Conservation (phyloP, 2,329 filamentous ascomycete genomes). For the Alternaria ventricosa region DNA sequence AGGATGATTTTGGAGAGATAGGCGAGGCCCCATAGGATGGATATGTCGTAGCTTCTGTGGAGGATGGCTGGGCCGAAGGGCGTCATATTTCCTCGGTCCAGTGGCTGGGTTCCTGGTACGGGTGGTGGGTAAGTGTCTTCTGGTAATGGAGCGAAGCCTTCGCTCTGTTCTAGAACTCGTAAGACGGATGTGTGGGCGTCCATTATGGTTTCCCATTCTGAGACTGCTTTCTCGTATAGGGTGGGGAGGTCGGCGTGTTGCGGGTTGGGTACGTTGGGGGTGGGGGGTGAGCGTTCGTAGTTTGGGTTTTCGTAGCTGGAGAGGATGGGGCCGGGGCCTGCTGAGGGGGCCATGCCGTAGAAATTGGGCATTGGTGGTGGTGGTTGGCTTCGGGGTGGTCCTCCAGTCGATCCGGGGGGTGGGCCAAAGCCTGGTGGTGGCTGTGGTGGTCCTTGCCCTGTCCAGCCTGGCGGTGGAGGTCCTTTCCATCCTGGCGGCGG, state of each 20-base stretch:
- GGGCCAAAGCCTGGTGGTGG: constrained; percentile 23
- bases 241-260: constrained; percentile 62
- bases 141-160: constrained; percentile 77
- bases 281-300: constrained; percentile 24
- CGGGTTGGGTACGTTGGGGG: constrained; percentile 21
- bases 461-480: constrained; percentile 23
- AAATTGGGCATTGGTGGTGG: constrained; percentile 52
- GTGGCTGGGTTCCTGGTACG: constrained; percentile 45
- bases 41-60: constrained; percentile 87
- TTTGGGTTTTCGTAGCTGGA: constrained; percentile 48
- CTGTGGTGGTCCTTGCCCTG: constrained; percentile 25
- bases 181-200: constrained; percentile 73
- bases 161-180: constrained; percentile 64
- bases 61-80: constrained; percentile 84
- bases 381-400: constrained; percentile 17
- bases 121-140: constrained; percentile 67
- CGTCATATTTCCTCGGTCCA: constrained; percentile 54
- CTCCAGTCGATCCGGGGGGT: constrained; percentile 7
- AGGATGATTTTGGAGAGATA: constrained; percentile 84
- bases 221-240: constrained; percentile 71
- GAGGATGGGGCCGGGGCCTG: constrained; percentile 51
- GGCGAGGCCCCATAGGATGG: constrained; percentile 85
- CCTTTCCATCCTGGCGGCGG: constrained; percentile 32
- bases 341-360: constrained; percentile 59
- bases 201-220: constrained; percentile 80